phyloP scores from a whole-genome alignment of 768 basidiomycete species.

The Kwoniella dendrophila region DNA sequence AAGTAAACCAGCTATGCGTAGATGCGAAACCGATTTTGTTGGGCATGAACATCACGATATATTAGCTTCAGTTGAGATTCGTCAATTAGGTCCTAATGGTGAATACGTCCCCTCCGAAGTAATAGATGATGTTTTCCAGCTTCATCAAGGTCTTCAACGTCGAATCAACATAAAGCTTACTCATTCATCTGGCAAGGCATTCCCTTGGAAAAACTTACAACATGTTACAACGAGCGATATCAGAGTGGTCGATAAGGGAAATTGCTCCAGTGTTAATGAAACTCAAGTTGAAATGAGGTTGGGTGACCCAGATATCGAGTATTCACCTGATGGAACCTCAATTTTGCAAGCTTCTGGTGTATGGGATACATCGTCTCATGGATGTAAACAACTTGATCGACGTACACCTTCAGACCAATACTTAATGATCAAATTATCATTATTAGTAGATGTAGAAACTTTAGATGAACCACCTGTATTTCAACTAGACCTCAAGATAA shows the following conservation, averaged over 20 bases:
- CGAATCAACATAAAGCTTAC: slow-evolving; percentile 73
- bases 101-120: slow-evolving; percentile 82
- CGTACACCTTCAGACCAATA: slow-evolving; percentile 72
- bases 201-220: slow-evolving; percentile 81
- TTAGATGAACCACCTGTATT: slow-evolving; percentile 87
- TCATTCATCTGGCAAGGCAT: slow-evolving; percentile 84
- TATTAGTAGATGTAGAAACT: slow-evolving; percentile 77
- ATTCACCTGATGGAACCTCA: slow-evolving; percentile 82
- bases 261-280: slow-evolving; percentile 46
- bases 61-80: slow-evolving; percentile 77
- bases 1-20: slow-evolving; percentile 69
- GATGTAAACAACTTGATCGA: slow-evolving; percentile 79
- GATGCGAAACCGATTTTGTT: slow-evolving; percentile 89
- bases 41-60: slow-evolving; percentile 86
- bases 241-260: slow-evolving; percentile 78
- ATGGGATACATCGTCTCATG: slow-evolving; percentile 94
- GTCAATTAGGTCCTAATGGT: slow-evolving; percentile 82
- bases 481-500: slow-evolving; percentile 79
- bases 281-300: slow-evolving; percentile 70
- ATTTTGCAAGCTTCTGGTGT: slow-evolving; percentile 68
- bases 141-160: slow-evolving; percentile 92
- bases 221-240: slow-evolving; percentile 79
- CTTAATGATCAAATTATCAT: slow-evolving; percentile 74
- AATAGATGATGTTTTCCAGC: slow-evolving; percentile 76
- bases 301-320: slow-evolving; percentile 68